Conservation (phyloP, 805 yeast species). For the Monosporozyma aerobia region DNA sequence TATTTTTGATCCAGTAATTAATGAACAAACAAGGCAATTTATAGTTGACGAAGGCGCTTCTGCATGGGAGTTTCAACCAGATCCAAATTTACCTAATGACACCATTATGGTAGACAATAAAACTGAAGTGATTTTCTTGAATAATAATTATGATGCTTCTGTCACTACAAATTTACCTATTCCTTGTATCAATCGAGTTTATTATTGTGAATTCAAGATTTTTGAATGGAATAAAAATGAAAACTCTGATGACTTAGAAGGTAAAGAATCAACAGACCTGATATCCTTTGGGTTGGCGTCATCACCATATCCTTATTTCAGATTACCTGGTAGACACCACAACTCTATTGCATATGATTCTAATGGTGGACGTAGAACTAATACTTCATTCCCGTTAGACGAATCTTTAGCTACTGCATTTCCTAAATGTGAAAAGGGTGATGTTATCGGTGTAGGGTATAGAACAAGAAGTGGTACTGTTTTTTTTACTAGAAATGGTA, state of each 20-base stretch:
- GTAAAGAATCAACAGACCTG: constrained; percentile 26
- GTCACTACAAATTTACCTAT: constrained; percentile 77
- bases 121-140: constrained; percentile 47
- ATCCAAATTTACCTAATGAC: constrained; percentile 43
- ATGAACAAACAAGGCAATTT: constrained; percentile 31
- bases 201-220: constrained; percentile 81
- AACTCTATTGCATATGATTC: constrained; percentile 85
- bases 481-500: constrained; percentile 92
- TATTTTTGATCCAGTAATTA: constrained; percentile 27
- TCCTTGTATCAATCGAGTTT: constrained; percentile 73
- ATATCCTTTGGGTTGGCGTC: constrained; percentile 76
- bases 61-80: constrained; percentile 80
- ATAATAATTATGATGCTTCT: constrained; percentile 51
- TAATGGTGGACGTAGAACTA: constrained; percentile 67
- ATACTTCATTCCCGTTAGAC: constrained; percentile 57
- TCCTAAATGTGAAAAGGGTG: constrained; percentile 67
- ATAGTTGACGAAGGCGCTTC: constrained; percentile 82
- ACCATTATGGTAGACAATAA: constrained; percentile 57
- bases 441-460: constrained; percentile 88
- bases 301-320: constrained; percentile 85
- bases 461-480: constrained; percentile 74
- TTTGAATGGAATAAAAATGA: constrained; percentile 52
- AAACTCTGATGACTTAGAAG: background rate
- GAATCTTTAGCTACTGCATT: constrained; percentile 41
- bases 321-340: constrained; percentile 86